Evolutionary conservation across 305 asterid genomes (phyloP).

Genomic region (Caryopteris hybrid): DNA sequence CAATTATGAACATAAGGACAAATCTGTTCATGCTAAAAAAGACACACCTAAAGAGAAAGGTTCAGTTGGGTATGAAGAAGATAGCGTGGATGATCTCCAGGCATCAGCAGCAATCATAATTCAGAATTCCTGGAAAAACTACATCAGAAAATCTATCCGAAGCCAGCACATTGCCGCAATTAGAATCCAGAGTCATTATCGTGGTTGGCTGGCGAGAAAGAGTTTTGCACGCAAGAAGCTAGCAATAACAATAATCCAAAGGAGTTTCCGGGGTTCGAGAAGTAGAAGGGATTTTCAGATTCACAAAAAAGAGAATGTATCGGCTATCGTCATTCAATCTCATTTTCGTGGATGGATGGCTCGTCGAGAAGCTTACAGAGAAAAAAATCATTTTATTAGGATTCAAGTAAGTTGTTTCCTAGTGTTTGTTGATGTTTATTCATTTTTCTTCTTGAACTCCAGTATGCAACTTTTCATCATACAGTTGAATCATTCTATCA

Average conservation of each 20-base stretch:
- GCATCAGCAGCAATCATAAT: conserved; percentile 40
- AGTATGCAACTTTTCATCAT: not conserved
- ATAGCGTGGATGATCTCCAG: conserved; percentile 14
- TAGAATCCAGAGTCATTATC: conserved; percentile 67
- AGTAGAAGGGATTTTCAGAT: conserved; percentile 39
- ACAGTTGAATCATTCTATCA: not conserved
- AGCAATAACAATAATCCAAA: conserved; percentile 53
- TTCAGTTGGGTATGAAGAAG: conserved; percentile 22
- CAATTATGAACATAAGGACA: conserved; percentile 27
- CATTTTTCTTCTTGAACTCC: not conserved
- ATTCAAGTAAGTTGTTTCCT: conserved; percentile 52
- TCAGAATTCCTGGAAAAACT: conserved; percentile 53
- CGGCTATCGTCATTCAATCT: conserved; percentile 61
- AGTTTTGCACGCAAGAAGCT: conserved; percentile 36
- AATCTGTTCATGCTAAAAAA: conserved; percentile 24
- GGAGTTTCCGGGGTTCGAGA: conserved; percentile 39
- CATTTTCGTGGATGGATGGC: conserved; percentile 72
- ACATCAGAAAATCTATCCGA: conserved; percentile 26
- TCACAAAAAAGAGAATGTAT: conserved; percentile 32
- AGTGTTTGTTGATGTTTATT: not conserved
- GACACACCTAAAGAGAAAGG: conserved; percentile 16
- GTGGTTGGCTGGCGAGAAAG: conserved; percentile 56
- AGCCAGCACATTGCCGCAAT: conserved; percentile 57
- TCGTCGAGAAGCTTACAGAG: conserved; percentile 37
- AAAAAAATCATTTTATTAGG: conserved; percentile 28